phyloP scores from a whole-genome alignment of 73 alveolate genomes.

The Tetrahymena elliotti region DNA sequence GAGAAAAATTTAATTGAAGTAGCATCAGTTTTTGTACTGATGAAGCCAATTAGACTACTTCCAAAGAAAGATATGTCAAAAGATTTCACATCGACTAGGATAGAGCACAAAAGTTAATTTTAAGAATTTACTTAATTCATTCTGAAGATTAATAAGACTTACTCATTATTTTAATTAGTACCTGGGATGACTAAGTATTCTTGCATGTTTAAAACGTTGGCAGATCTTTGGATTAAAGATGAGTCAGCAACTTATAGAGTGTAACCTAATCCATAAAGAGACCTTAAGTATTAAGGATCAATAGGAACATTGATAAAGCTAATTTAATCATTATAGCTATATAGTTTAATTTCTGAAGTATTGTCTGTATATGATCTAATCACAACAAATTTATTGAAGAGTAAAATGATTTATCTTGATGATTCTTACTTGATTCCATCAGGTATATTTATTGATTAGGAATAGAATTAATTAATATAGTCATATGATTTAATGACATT shows the following conservation, averaged over 20 bases:
- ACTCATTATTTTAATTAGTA: not conserved
- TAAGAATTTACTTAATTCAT: not conserved
- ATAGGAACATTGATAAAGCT: not conserved
- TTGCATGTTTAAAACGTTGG: not conserved
- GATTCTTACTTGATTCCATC: not conserved
- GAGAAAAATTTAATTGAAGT: not conserved
- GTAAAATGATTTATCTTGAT: not conserved
- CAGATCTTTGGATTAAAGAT: not conserved
- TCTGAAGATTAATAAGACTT: not conserved
- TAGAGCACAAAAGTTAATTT: not conserved
- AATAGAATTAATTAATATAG: not conserved
- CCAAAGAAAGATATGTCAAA: not conserved
- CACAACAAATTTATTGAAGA: not conserved
- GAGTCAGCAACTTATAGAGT: not conserved
- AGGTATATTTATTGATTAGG: not conserved
- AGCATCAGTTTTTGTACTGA: not conserved
- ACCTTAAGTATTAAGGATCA: not conserved
- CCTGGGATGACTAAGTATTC: not conserved
- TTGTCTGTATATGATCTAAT: not conserved
- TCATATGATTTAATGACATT: not conserved
- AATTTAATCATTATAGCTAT: not conserved
- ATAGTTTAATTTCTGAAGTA: not conserved
- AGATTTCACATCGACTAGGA: not conserved
- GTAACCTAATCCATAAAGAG: not conserved
- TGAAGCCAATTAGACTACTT: not conserved